Evolutionary conservation across 352 stramenopile genomes (phyloP).

Genomic region (Globisporangium emineosum): DNA sequence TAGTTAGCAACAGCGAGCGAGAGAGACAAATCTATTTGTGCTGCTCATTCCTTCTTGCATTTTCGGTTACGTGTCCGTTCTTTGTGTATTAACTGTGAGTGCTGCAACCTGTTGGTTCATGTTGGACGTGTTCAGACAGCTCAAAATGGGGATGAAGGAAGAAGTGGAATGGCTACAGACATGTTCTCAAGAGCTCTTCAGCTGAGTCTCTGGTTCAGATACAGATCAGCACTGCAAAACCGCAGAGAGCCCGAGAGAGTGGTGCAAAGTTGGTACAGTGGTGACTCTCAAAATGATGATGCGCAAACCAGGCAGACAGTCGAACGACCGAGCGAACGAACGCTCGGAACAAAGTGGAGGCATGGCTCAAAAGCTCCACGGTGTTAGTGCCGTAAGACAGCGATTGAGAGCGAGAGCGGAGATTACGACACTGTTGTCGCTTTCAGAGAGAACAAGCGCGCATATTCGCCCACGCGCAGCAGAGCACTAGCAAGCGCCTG

Average conservation of each 20-base stretch:
- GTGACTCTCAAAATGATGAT: background rate
- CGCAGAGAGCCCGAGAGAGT: no score
- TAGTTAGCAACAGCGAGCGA: background rate
- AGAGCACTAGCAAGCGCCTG: background rate
- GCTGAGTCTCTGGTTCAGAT: background rate
- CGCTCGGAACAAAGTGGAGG: no score
- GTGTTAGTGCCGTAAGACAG: background rate
- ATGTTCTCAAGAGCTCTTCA: background rate
- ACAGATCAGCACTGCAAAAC: no score
- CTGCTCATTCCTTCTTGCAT: background rate
- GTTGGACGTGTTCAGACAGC: background rate
- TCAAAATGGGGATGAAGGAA: no score
- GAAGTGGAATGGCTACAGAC: background rate
- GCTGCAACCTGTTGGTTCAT: background rate
- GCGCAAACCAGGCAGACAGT: no score
- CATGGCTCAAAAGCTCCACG: background rate
- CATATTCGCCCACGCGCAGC: background rate
- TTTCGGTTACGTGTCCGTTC: background rate
- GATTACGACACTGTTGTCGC: background rate
- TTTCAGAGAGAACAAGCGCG: background rate
- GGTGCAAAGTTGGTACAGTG: slow-evolving; percentile 1
- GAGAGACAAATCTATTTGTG: background rate
- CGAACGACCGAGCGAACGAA: background rate
- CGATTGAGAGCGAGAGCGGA: background rate
- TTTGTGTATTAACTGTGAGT: background rate